A percentile compares a stretch with the other conserved stretches of the same genome.
Conservation (phyloP, 495 filamentous ascomycete genomes). For the Rhypophila decipiens region DNA sequence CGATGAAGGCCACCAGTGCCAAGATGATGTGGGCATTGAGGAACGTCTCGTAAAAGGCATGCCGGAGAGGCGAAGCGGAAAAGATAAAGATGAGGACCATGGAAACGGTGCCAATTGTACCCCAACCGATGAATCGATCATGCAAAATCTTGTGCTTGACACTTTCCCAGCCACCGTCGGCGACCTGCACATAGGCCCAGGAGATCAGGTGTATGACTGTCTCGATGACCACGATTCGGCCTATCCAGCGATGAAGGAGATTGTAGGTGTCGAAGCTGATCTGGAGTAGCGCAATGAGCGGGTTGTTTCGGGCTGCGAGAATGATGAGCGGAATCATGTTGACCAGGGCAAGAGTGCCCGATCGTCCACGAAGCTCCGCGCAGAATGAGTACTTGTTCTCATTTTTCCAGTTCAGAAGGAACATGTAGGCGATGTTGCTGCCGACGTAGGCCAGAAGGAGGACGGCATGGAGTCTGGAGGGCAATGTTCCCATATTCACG, state of each 20-base stretch:
- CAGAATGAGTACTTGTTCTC: constrained; percentile 46
- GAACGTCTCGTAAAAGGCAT: constrained; percentile 96
- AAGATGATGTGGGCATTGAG: constrained; percentile 73
- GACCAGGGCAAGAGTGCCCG: constrained; percentile 71
- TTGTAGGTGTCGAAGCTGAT: constrained; percentile 98
- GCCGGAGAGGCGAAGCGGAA: constrained; percentile 70
- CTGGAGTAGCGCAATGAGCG: constrained; percentile 71
- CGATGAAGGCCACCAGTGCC: constrained; percentile 53
- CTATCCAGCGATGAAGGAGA: constrained; percentile 90
- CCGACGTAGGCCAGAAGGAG: constrained; percentile 59
- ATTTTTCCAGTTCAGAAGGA: constrained; percentile 51
- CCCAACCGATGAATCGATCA: constrained; percentile 52
- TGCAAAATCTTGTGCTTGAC: constrained; percentile 41
- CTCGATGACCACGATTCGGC: constrained; percentile 76
- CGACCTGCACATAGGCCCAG: constrained; percentile 65
- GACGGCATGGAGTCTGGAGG: constrained; percentile 73
- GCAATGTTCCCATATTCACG: constrained; percentile 77
- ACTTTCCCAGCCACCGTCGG: constrained; percentile 57
- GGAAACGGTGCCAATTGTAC: constrained; percentile 45
- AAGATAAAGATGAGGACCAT: constrained; percentile 53
- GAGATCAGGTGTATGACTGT: constrained; percentile 66
- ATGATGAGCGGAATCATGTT: constrained; percentile 92
- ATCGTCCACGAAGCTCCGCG: constrained; percentile 67
- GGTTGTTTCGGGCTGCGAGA: constrained; percentile 87
- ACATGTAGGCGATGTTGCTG: constrained; percentile 61